These are phyloP conservation scores for Dactylis glomerata DNA, from an alignment of 176 grass and related monocot genomes.

Conservation along the genomic window DNA sequence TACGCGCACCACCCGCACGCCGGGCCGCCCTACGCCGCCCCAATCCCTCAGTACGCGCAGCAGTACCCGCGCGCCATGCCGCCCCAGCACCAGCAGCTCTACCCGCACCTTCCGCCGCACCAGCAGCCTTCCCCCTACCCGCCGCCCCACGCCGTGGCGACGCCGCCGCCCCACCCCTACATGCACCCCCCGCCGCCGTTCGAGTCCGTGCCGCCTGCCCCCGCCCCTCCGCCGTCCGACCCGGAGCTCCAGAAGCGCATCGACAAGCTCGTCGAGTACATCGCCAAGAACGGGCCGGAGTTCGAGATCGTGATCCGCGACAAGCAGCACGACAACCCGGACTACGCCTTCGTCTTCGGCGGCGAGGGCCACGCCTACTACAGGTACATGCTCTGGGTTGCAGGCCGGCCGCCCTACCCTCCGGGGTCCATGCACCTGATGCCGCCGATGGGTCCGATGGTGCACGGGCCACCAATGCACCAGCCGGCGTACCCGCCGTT, in stretches of 20 bases:
- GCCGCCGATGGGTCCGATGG: slow-evolving; percentile 43
- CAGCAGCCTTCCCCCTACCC: slow-evolving; percentile 43
- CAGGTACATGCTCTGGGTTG: slow-evolving; percentile 74
- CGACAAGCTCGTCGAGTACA: slow-evolving; percentile 95
- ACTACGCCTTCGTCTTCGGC: slow-evolving; percentile 96
- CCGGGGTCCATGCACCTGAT: slow-evolving; percentile 53
- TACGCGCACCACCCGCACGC: slow-evolving; percentile 59
- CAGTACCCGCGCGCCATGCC: slow-evolving; percentile 58
- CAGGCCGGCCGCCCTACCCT: slow-evolving; percentile 43
- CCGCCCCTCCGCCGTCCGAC: slow-evolving; percentile 59
- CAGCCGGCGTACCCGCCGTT: slow-evolving; percentile 59
- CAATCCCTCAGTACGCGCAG: slow-evolving; percentile 65
- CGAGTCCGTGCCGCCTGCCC: slow-evolving; percentile 46
- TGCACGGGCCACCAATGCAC: slow-evolving; percentile 50
- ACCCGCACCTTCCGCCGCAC: slow-evolving; percentile 54
- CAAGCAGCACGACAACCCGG: slow-evolving; percentile 93
- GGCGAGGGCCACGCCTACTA: slow-evolving; percentile 95
- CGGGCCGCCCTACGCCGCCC: slow-evolving; percentile 38
- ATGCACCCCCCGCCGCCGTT: slow-evolving; percentile 51
- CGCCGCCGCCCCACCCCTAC: slow-evolving; percentile 40
- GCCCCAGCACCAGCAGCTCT: slow-evolving; percentile 51
- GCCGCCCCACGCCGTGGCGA: slow-evolving; percentile 47
- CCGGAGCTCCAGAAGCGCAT: slow-evolving; percentile 95
- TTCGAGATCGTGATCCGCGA: slow-evolving; percentile 95
- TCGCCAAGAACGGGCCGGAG: slow-evolving; percentile 83